Evolutionary conservation across 2,329 filamentous ascomycete genomes (phyloP).

Genomic region (Trichocomaceae sp.): DNA sequence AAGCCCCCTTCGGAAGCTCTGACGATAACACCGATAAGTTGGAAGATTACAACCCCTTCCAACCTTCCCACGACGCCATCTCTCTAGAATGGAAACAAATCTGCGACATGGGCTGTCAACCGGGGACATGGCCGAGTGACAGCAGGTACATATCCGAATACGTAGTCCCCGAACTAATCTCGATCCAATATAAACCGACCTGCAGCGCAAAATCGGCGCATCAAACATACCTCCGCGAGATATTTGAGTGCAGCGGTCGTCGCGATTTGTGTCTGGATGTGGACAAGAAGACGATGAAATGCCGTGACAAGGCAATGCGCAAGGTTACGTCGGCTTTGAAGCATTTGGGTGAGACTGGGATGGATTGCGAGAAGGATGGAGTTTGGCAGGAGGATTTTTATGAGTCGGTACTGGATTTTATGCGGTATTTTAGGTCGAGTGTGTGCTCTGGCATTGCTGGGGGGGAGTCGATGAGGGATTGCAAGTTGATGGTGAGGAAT

Average conservation of each 20-base stretch:
- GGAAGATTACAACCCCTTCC: not conserved
- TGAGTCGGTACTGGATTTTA: conserved; percentile 3
- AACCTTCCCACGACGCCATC: conserved; percentile 9
- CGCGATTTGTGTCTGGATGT: conserved; percentile 8
- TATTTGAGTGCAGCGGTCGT: conserved; percentile 5
- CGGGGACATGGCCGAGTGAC: conserved; percentile 10
- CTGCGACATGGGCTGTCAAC: conserved; percentile 7
- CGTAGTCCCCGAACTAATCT: conserved; percentile 6
- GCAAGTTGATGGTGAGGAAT: conserved; percentile 11
- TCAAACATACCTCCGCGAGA: conserved; percentile 3
- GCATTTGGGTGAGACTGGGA: conserved; percentile 8
- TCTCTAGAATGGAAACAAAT: conserved; percentile 10
- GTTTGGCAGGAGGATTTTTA: conserved; percentile 10
- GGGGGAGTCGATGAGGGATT: conserved; percentile 7
- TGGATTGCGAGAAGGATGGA: conserved; percentile 9
- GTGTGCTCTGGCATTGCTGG: not conserved
- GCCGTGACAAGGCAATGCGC: conserved; percentile 6
- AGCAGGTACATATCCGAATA: conserved; percentile 4
- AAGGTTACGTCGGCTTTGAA: conserved; percentile 9
- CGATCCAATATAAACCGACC: conserved; percentile 8
- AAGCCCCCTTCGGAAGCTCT: not conserved
- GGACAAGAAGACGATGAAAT: conserved; percentile 9
- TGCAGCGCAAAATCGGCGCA: conserved; percentile 6
- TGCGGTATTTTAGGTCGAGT: conserved; percentile 9
- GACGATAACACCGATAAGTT: not conserved